Conservation (phyloP, 2,329 filamentous ascomycete species). For the Verticillium tricorpus region DNA sequence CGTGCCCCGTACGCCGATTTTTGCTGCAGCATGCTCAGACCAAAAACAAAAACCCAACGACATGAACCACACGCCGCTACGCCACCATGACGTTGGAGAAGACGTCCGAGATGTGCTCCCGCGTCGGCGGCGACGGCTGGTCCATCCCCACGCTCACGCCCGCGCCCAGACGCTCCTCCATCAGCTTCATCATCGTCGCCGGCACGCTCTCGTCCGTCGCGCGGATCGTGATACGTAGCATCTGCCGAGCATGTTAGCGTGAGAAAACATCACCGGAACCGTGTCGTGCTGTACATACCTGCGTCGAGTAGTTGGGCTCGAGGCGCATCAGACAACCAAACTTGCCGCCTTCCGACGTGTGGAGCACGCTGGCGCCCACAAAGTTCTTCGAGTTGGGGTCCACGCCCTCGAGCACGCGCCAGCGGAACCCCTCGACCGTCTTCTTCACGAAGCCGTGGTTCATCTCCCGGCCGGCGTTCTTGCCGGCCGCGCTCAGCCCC, state of each 20-base stretch:
- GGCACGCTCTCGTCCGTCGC: slow-evolving; percentile 91
- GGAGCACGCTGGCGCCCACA: slow-evolving; percentile 83
- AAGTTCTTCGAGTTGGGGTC: slow-evolving; percentile 93
- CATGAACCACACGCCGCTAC: slow-evolving; percentile 7
- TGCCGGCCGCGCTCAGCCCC: slow-evolving; percentile 48
- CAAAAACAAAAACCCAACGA: background rate
- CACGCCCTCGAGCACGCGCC: slow-evolving; percentile 79
- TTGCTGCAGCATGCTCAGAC: background rate
- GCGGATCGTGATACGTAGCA: slow-evolving; percentile 90
- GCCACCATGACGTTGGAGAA: slow-evolving; percentile 54
- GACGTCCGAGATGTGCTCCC: slow-evolving; percentile 47
- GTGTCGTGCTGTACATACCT: slow-evolving; percentile 49
- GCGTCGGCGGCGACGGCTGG: slow-evolving; percentile 33
- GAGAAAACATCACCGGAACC: background rate
- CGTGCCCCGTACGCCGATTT: background rate
- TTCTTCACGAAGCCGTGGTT: slow-evolving; percentile 66
- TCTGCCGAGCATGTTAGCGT: slow-evolving; percentile 48
- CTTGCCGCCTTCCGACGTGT: slow-evolving; percentile 79
- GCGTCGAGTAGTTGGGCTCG: slow-evolving; percentile 89
- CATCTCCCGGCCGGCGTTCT: slow-evolving; percentile 57
- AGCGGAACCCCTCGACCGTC: slow-evolving; percentile 79
- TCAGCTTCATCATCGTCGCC: slow-evolving; percentile 71
- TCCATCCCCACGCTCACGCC: slow-evolving; percentile 33
- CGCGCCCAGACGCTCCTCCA: slow-evolving; percentile 74
- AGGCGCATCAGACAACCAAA: slow-evolving; percentile 89